A percentile compares a stretch with the other conserved stretches of the same genome.
phyloP scores from a whole-genome alignment of 768 basidiomycete species.

The Rhodotorula graminis region DNA sequence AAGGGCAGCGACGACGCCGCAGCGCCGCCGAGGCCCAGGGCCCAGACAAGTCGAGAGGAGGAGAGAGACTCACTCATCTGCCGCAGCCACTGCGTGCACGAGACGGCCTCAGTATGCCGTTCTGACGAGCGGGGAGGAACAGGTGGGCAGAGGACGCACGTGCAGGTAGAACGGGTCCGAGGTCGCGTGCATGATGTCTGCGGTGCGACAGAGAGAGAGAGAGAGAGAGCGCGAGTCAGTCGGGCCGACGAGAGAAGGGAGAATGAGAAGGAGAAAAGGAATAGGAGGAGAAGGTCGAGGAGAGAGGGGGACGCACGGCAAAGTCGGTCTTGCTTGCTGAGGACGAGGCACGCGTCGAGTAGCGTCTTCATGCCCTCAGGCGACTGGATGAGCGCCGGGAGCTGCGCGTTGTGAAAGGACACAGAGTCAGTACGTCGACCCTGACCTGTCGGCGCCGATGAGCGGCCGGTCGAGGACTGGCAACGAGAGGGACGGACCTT shows the following conservation, averaged over 20 bases:
- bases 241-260: too few species aligned
- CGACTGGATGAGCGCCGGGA: conserved; percentile 70
- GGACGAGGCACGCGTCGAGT: conserved; percentile 75
- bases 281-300: conserved; percentile 43
- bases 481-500: conserved; percentile 53
- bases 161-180: conserved; percentile 36
- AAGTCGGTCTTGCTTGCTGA: conserved; percentile 80
- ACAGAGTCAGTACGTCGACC: too few species aligned
- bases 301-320: conserved; percentile 72
- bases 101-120: too few species aligned
- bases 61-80: not conserved
- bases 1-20: not conserved
- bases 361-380: conserved; percentile 76
- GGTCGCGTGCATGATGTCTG: conserved; percentile 29
- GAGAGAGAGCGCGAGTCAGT: not conserved
- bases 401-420: too few species aligned
- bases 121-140: too few species aligned
- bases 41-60: too few species aligned
- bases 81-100: not conserved
- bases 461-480: not conserved
- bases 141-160: too few species aligned
- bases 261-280: not conserved
- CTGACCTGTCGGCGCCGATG: too few species aligned
- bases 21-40: too few species aligned
- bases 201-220: too few species aligned